phyloP scores from a whole-genome alignment of 2,329 filamentous ascomycete genomes.

The Fusarium sublunatum region DNA sequence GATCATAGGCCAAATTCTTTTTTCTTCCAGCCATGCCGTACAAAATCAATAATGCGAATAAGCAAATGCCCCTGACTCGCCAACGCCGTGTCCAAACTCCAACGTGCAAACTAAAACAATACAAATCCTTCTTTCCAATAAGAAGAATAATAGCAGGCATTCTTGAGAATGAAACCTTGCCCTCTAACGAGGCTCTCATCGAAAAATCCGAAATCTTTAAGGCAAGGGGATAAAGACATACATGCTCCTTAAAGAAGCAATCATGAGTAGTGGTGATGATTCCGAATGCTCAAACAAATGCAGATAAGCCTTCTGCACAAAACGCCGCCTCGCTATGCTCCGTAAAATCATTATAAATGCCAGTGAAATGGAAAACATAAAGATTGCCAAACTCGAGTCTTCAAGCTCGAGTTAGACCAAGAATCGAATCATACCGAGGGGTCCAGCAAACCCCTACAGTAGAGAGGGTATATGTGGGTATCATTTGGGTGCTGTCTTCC shows the following conservation, averaged over 20 bases:
- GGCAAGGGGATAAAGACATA: constrained; percentile 12
- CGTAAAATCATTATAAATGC: constrained; percentile 45
- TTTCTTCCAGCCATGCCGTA: constrained; percentile 40
- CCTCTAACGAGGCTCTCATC: constrained; percentile 22
- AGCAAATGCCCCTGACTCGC: constrained; percentile 19
- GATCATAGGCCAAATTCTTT: constrained; percentile 35
- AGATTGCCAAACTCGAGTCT: constrained; percentile 28
- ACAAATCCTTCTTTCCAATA: constrained; percentile 10
- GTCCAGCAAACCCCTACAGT: constrained; percentile 30
- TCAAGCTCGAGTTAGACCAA: constrained; percentile 33
- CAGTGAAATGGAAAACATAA: constrained; percentile 39
- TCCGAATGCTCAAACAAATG: constrained; percentile 41
- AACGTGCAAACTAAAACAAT: constrained; percentile 16
- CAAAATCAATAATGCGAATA: constrained; percentile 30
- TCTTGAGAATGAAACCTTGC: constrained; percentile 22
- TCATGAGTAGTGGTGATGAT: constrained; percentile 29
- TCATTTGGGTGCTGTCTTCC: constrained; percentile 47
- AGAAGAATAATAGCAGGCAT: constrained; percentile 17
- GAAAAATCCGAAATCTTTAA: constrained; percentile 29
- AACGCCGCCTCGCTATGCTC: constrained; percentile 58
- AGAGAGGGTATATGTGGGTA: constrained; percentile 46
- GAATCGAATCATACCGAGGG: constrained; percentile 37
- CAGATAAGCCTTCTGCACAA: constrained; percentile 42
- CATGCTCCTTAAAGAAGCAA: constrained; percentile 28
- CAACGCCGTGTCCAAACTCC: constrained; percentile 39